phyloP scores from a whole-genome alignment of 1,284 basidiomycete species.

The Irpex sp. region DNA sequence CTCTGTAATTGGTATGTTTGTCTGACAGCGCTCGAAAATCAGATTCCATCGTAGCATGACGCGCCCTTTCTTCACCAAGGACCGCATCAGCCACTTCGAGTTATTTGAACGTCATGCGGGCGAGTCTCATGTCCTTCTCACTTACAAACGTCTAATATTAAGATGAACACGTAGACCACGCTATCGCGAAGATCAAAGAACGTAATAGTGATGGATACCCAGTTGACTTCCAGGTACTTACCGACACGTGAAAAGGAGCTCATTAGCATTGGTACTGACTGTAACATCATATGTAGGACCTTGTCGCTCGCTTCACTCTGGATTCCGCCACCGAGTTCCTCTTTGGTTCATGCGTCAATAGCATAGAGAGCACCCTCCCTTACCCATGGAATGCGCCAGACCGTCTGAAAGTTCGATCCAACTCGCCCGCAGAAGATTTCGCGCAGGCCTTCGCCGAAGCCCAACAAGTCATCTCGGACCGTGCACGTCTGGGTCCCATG shows the following conservation, averaged over 20 bases:
- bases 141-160: background rate
- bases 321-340: conserved; percentile 40
- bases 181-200: conserved; percentile 17
- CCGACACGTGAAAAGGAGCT: background rate
- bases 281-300: conserved; percentile 20
- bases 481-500: conserved; percentile 29
- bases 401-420: background rate
- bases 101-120: conserved; percentile 21
- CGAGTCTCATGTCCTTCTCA: background rate
- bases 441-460: conserved; percentile 35
- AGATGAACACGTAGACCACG: conserved; percentile 9
- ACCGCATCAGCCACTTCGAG: conserved; percentile 22
- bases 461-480: conserved; percentile 28
- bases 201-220: conserved; percentile 17
- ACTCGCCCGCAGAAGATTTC: conserved; percentile 28
- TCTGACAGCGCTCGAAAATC: background rate
- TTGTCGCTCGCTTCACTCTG: conserved; percentile 35
- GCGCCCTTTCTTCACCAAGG: conserved; percentile 23
- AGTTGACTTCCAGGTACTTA: conserved; percentile 22
- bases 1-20: background rate
- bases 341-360: conserved; percentile 35
- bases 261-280: background rate
- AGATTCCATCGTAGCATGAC: conserved; percentile 31
- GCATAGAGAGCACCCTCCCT: conserved; percentile 28
- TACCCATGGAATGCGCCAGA: conserved; percentile 22